These are phyloP conservation scores for Kingdonia uniflora DNA, from an alignment of 164 flowering plant species.

Conservation along the genomic window DNA sequence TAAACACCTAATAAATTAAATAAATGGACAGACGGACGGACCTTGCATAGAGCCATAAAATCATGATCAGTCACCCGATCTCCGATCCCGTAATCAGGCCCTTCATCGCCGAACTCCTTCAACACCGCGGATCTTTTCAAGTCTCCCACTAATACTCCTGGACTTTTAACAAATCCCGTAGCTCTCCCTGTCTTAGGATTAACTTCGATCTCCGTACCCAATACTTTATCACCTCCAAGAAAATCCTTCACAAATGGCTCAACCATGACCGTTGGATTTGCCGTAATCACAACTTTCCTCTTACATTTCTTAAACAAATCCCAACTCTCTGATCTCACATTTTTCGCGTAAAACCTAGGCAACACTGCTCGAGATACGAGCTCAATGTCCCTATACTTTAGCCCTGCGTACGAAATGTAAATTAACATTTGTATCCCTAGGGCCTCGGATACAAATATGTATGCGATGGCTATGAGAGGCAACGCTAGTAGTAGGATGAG, in stretches of 20 bases:
- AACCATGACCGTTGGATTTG: conserved; percentile 84
- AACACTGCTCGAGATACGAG: conserved; percentile 76
- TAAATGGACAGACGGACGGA: conserved; percentile 10
- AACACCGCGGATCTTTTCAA: conserved; percentile 44
- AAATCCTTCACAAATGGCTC: conserved; percentile 75
- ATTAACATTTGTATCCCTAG: conserved; percentile 68
- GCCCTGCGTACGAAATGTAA: conserved; percentile 60
- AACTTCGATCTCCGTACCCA: conserved; percentile 91
- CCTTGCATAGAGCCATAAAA: conserved; percentile 93
- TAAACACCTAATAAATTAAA: too few species aligned
- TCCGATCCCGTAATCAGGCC: conserved; percentile 77
- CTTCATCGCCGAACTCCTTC: conserved; percentile 66
- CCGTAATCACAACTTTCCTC: conserved; percentile 70
- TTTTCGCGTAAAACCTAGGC: conserved; percentile 68
- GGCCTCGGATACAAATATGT: conserved; percentile 63
- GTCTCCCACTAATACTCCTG: conserved; percentile 66
- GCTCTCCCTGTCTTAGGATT: conserved; percentile 67
- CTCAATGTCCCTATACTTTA: conserved; percentile 76
- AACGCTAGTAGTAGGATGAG: conserved; percentile 54
- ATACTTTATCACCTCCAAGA: conserved; percentile 74
- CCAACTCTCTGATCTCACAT: conserved; percentile 70
- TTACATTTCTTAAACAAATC: conserved; percentile 53
- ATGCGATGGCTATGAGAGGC: conserved; percentile 55
- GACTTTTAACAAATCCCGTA: conserved; percentile 67
- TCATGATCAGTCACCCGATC: conserved; percentile 72